Percentiles rank a stretch among this genome's conserved stretches.
These are phyloP conservation scores for Aspergillus costaricaensis DNA, from an alignment of 2,329 filamentous ascomycete genomes.

Conservation along the genomic window DNA sequence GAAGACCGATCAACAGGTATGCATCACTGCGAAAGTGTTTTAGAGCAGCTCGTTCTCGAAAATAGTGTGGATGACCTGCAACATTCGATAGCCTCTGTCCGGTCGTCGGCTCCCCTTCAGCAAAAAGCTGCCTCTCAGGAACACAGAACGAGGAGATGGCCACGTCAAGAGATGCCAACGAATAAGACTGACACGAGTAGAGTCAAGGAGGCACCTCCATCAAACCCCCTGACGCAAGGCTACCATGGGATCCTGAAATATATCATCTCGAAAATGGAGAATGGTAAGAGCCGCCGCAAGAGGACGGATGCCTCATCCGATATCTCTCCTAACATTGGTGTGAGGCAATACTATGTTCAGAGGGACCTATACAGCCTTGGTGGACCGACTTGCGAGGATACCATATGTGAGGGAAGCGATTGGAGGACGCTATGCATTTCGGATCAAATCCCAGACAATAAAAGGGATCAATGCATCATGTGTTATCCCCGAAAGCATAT, in stretches of 20 bases:
- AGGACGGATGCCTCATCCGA: background rate
- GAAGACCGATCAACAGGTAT: background rate
- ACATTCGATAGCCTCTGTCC: background rate
- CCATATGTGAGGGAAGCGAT: background rate
- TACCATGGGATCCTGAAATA: constrained; percentile 7
- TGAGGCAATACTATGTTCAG: background rate
- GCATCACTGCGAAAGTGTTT: background rate
- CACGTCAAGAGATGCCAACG: background rate
- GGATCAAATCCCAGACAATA: background rate
- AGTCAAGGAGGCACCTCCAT: background rate
- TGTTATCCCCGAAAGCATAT: background rate
- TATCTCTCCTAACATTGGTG: background rate
- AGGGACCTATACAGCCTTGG: background rate
- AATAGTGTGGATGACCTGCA: background rate
- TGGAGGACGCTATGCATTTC: background rate
- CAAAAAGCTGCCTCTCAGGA: background rate
- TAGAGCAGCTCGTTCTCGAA: background rate
- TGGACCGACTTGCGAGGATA: background rate
- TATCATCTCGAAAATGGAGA: constrained; percentile 1
- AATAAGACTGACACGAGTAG: background rate
- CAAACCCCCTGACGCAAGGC: background rate
- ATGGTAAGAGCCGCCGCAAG: background rate
- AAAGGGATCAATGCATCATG: background rate
- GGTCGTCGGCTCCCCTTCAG: background rate
- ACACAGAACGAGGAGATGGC: background rate